Percentiles rank a stretch among this genome's conserved stretches.
phyloP scores from a whole-genome alignment of 441 rosid species.

The Populus trichocarpa region DNA sequence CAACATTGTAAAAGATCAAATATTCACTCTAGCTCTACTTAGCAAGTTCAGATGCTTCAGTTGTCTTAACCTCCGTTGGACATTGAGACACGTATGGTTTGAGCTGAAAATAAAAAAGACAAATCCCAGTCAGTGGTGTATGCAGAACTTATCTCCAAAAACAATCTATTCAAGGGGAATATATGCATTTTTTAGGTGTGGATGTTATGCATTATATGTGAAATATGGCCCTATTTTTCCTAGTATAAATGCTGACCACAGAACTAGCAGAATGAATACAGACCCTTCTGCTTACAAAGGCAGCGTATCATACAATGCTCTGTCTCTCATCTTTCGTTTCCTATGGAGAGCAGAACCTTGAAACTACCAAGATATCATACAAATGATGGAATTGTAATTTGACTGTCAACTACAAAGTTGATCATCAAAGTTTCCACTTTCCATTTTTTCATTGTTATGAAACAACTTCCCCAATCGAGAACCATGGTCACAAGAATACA shows the following conservation, averaged over 20 bases:
- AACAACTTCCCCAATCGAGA: neutral
- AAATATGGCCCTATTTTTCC: neutral
- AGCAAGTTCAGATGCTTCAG: constrained; percentile 43
- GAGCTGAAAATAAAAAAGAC: constrained; percentile 45
- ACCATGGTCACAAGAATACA: neutral
- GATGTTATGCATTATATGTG: neutral
- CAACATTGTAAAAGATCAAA: neutral
- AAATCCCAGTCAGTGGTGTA: constrained; percentile 8
- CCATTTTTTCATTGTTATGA: neutral
- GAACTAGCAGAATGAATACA: neutral
- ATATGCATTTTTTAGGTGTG: neutral
- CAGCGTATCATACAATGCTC: neutral
- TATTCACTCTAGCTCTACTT: constrained; percentile 27
- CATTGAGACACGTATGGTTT: constrained; percentile 79
- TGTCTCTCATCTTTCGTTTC: neutral
- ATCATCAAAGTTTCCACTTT: neutral
- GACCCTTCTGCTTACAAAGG: neutral
- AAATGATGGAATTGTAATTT: neutral
- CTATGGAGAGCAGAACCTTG: neutral
- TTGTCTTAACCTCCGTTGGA: constrained; percentile 37
- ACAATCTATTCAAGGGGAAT: neutral
- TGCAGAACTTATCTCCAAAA: neutral
- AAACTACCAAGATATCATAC: neutral
- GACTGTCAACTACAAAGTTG: neutral
- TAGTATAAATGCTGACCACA: neutral